These are phyloP conservation scores for Fusarium fujikuroi DNA, from an alignment of 2,329 filamentous ascomycete species.

Conservation along the genomic window DNA sequence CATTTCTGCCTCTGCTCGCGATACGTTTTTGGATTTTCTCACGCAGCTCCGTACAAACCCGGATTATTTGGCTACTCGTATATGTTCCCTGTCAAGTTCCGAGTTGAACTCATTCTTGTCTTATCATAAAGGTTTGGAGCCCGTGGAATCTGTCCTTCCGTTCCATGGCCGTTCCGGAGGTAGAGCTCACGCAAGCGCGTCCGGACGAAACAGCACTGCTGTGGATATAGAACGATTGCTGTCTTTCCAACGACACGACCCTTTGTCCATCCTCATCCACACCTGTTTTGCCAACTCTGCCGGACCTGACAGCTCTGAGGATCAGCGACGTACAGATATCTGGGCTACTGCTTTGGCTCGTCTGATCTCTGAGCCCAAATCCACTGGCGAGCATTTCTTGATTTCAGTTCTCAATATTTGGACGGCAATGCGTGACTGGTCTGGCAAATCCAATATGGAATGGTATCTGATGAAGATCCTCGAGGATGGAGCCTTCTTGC, in stretches of 20 bases:
- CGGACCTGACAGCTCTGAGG: slow-evolving; percentile 83
- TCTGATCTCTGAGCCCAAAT: slow-evolving; percentile 80
- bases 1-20: slow-evolving; percentile 78
- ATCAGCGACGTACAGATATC: slow-evolving; percentile 80
- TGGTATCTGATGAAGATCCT: slow-evolving; percentile 95
- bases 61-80: slow-evolving; percentile 84
- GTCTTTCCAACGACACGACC: slow-evolving; percentile 89
- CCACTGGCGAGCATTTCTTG: slow-evolving; percentile 81
- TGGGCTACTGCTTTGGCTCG: slow-evolving; percentile 91
- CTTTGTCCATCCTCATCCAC: slow-evolving; percentile 84
- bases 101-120: slow-evolving; percentile 83
- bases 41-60: slow-evolving; percentile 86
- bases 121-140: slow-evolving; percentile 81
- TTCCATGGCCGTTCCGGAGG: slow-evolving; percentile 67
- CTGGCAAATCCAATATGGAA: slow-evolving; percentile 88
- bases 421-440: slow-evolving; percentile 89
- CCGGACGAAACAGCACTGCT: slow-evolving; percentile 59
- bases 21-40: slow-evolving; percentile 82
- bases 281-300: slow-evolving; percentile 90
- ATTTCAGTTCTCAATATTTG: slow-evolving; percentile 88
- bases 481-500: slow-evolving; percentile 89
- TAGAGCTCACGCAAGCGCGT: slow-evolving; percentile 58
- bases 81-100: slow-evolving; percentile 77
- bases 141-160: slow-evolving; percentile 83
- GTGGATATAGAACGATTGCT: slow-evolving; percentile 82